Percentiles rank a stretch among this genome's conserved stretches.
Conservation (phyloP, 2,329 filamentous ascomycete species). For the Xenosphaeropsis pyriputrescens region DNA sequence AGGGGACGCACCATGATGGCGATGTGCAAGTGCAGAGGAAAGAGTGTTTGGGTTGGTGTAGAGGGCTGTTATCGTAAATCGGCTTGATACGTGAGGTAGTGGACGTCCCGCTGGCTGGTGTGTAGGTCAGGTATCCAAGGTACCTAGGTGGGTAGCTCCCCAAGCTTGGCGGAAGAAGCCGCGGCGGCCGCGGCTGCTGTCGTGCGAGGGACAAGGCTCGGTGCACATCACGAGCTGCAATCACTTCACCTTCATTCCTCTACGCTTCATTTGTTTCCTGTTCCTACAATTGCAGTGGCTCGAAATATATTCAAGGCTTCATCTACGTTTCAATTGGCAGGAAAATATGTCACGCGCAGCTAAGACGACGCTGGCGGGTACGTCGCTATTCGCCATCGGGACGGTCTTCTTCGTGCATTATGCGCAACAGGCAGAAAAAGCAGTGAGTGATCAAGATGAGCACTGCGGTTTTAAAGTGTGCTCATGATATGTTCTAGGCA, state of each 20-base stretch:
- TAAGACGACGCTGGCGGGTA: constrained; percentile 69
- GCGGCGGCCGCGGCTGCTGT: no score
- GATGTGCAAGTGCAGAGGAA: neutral
- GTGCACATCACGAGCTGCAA: no score
- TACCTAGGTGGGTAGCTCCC: no score
- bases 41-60: neutral
- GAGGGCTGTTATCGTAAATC: neutral
- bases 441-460: neutral
- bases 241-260: no score
- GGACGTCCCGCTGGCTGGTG: no score
- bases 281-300: no score
- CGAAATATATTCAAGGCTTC: neutral
- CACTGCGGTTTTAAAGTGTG: no score
- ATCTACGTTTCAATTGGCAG: neutral
- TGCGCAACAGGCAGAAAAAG: constrained; percentile 60
- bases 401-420: constrained; percentile 83
- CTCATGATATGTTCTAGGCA: constrained; percentile 42
- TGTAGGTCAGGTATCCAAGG: no score
- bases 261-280: no score
- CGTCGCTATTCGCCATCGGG: constrained; percentile 58
- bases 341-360: constrained; percentile 72
- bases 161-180: no score
- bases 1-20: neutral
- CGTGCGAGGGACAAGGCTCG: no score
- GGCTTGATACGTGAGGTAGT: no score